A percentile compares a stretch with the other conserved stretches of the same genome.
These are phyloP conservation scores for Fagus sylvatica DNA, from an alignment of 306 rosid species.

Conservation along the genomic window DNA sequence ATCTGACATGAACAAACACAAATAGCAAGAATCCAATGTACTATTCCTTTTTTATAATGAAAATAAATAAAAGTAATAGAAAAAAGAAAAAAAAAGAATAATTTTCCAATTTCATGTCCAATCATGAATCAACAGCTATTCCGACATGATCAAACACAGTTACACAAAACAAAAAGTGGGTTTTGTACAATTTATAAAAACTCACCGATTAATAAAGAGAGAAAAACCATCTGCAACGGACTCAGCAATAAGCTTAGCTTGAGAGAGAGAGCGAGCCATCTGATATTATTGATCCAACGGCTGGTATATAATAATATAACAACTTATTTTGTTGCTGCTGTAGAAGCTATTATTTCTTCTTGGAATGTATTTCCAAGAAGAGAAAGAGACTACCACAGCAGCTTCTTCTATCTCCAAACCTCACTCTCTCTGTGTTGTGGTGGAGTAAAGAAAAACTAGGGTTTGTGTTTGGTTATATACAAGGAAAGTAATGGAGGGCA, in stretches of 20 bases:
- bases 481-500: neutral
- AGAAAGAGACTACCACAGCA: constrained; percentile 13
- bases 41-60: too few relatives aligned
- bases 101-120: neutral
- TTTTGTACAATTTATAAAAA: too few relatives aligned
- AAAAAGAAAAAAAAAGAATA: neutral
- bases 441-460: neutral
- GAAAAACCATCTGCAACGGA: neutral
- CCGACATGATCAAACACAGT: too few relatives aligned
- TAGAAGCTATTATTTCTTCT: constrained; percentile 16
- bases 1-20: neutral
- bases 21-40: too few relatives aligned
- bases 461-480: constrained; percentile 1
- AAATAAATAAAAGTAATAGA: neutral
- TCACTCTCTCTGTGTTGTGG: neutral
- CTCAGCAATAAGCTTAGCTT: constrained; percentile 9
- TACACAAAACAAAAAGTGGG: too few relatives aligned
- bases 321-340: neutral
- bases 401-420: neutral
- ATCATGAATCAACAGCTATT: too few relatives aligned
- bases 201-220: constrained; percentile 4
- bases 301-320: too few relatives aligned
- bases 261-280: constrained; percentile 29
- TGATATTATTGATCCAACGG: neutral
- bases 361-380: neutral